phyloP scores from a whole-genome alignment of 139 green algal genomes.

The Micractinium sp. region DNA sequence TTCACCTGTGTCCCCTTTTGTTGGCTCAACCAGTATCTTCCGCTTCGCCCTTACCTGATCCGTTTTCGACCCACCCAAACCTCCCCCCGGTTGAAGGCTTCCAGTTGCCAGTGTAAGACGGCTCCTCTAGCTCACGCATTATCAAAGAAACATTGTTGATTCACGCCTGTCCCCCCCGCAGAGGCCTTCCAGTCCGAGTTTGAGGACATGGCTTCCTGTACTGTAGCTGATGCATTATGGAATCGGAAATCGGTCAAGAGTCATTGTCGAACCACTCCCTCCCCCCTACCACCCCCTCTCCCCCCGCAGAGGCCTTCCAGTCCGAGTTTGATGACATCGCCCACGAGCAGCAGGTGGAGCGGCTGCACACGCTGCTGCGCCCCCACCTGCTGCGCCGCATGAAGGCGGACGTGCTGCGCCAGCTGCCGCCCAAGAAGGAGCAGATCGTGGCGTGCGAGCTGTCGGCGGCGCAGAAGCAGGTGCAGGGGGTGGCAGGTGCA shows the following conservation, averaged over 20 bases:
- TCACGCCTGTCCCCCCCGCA: neutral
- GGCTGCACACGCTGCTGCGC: constrained; percentile 26
- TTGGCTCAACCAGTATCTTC: too few relatives aligned
- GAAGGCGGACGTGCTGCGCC: constrained; percentile 15
- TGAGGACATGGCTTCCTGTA: too few relatives aligned
- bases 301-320: constrained; percentile 2
- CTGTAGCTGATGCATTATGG: too few relatives aligned
- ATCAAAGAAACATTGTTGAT: too few relatives aligned
- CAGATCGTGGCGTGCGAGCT: constrained; percentile 28
- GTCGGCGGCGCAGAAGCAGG: constrained; percentile 11
- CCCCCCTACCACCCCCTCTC: too few relatives aligned
- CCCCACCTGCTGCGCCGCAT: constrained; percentile 33
- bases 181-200: neutral
- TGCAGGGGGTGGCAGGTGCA: neutral
- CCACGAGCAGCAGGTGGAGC: constrained; percentile 24
- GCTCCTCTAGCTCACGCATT: too few relatives aligned
- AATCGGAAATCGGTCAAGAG: too few relatives aligned
- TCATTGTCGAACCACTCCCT: too few relatives aligned
- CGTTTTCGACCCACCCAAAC: neutral
- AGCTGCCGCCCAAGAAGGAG: constrained; percentile 31
- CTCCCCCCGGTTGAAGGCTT: neutral
- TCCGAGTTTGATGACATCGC: neutral
- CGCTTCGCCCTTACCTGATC: too few relatives aligned
- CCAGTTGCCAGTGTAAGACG: neutral
- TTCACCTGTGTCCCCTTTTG: too few relatives aligned